Base-by-base conservation (phyloP, 1,284 basidiomycete genomes). In the Ustilago trichophora region DNA sequence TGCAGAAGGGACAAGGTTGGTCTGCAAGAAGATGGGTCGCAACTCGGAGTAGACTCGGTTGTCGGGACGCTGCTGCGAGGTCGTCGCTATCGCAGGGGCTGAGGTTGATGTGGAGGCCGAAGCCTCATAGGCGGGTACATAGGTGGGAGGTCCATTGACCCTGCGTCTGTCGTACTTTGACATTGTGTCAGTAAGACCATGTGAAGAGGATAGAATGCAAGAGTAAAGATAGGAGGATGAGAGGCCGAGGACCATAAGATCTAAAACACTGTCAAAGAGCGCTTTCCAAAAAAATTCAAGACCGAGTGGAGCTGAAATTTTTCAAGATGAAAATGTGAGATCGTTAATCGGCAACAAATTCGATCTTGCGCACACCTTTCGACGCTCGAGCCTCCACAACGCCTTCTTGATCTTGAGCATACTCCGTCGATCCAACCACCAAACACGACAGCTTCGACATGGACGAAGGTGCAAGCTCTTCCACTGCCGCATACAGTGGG, bases 1-100 rank as follows among this genome's bases (percentile, higher is more conserved):
- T 2, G 95, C 93, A 82, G 95, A 93, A 55, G 85, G 90, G 44
- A 96, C 91, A 8, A 98, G 84, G 4, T 93, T 92, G 16, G 92
- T 88, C 80, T 93, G 69, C 7, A 69, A 88, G 40, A 98, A 84
- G 82, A 92, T 94, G 24, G 72, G 60, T 9, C 60, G 26, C 3
- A 52, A 41, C 21, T 72, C 59, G 11, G 64, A 25, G 18, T 49
- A 54, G 6, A 47, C 19, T 6, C 64, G 25, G 3, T 58, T 58
- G 36, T 68, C 59, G 3, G 59, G 51, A 16, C 65, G 43, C 18
- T 47, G 50, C 21, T 45, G 44, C 10, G 55, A 45, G 6, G 59
- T 57, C 1, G 42, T 48, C 12, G 54, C 36, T 10, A 49, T 15
- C 2, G 51, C 13, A 3, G 43, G 16, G 10, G 59, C 58, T 45